Conservation (phyloP, 768 basidiomycete genomes). For the Cantharellus anzutake region DNA sequence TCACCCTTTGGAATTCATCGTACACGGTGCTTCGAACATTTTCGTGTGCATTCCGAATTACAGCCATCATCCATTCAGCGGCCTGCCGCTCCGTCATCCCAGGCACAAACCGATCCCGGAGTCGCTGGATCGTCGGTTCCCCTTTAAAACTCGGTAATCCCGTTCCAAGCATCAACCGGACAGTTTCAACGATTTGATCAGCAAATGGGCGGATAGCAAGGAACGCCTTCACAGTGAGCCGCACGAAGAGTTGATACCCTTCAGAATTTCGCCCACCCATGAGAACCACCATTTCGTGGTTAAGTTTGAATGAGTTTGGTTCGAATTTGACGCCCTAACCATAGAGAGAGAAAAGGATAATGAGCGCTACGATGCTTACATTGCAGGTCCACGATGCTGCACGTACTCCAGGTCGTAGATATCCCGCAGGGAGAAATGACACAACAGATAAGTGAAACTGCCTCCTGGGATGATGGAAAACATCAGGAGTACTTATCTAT, state of each 20-base stretch:
- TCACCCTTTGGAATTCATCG: conserved; percentile 83
- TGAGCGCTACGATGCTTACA: background rate
- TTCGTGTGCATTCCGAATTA: conserved; percentile 85
- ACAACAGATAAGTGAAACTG: conserved; percentile 1
- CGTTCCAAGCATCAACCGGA: conserved; percentile 86
- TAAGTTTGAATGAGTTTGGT: conserved; percentile 93
- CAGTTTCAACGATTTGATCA: conserved; percentile 74
- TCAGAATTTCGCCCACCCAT: conserved; percentile 94
- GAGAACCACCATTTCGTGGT: conserved; percentile 93
- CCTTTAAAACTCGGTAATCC: conserved; percentile 95
- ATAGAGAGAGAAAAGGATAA: background rate
- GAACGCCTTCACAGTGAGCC: conserved; percentile 90
- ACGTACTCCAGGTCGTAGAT: conserved; percentile 52
- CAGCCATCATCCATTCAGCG: conserved; percentile 80
- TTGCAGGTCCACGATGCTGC: background rate
- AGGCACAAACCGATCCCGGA: conserved; percentile 73
- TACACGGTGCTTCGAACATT: conserved; percentile 87
- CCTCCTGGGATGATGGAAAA: background rate
- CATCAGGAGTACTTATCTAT: conserved; percentile 60
- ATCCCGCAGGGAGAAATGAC: conserved; percentile 9
- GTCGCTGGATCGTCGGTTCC: conserved; percentile 70
- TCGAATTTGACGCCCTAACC: conserved; percentile 93
- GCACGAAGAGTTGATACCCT: conserved; percentile 87
- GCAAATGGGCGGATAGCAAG: conserved; percentile 89
- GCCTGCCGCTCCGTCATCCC: conserved; percentile 75